Evolutionary conservation across 768 basidiomycete species (phyloP).

Genomic region (Rhizopogon rudus): DNA sequence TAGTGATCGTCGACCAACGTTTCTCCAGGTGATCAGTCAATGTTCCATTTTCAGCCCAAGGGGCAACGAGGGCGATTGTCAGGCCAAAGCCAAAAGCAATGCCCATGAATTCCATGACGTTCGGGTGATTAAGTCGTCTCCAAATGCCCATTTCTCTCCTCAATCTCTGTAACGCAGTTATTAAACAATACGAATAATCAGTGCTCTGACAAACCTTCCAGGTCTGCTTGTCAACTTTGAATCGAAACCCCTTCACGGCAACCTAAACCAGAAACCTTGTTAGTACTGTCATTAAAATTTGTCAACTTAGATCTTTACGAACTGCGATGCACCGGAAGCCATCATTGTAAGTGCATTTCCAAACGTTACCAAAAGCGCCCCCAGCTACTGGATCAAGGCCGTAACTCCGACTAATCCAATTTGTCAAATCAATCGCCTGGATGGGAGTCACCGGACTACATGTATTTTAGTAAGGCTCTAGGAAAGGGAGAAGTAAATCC

Average conservation of each 20-base stretch:
- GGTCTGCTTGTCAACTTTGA: not conserved
- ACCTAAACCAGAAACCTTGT: conserved; percentile 2
- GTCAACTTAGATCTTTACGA: not conserved
- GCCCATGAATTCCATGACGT: conserved; percentile 20
- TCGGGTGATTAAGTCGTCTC: conserved; percentile 13
- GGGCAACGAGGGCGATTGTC: conserved; percentile 16
- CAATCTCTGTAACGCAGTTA: conserved; percentile 6
- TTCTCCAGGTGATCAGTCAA: conserved; percentile 2
- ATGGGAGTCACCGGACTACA: not conserved
- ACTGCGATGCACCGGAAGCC: not conserved
- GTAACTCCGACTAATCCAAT: not conserved
- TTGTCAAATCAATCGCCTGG: not conserved
- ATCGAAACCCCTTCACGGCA: conserved; percentile 6
- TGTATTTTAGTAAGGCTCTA: not conserved
- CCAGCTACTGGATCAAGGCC: not conserved
- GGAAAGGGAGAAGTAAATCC: not conserved
- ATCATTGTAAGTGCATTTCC: conserved; percentile 4
- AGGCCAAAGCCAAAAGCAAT: conserved; percentile 16
- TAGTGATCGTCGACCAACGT: not conserved
- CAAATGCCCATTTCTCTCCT: conserved; percentile 20
- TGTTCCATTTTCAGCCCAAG: conserved; percentile 16
- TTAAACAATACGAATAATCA: not conserved
- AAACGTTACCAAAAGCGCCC: conserved; percentile 6
- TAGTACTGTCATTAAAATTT: not conserved
- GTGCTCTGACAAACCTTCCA: not conserved